Percentiles rank a stretch among this genome's conserved stretches.
Conservation (phyloP, 805 yeast species). For the Suhomyces sp. region DNA sequence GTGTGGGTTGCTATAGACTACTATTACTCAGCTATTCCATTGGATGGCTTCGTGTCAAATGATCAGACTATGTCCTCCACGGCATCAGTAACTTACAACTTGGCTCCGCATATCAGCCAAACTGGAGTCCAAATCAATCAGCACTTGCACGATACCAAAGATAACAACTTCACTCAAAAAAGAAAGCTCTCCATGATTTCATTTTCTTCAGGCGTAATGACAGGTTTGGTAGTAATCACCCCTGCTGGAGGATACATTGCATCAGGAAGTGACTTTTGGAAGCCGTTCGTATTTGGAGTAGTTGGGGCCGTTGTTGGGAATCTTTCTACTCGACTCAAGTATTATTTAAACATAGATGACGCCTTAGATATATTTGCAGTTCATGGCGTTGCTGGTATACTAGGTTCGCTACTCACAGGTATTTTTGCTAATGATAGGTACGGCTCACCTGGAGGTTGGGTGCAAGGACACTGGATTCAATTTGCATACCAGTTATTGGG, state of each 20-base stretch:
- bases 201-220: constrained; percentile 38
- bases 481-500: constrained; percentile 41
- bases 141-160: constrained; percentile 16
- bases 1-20: constrained; percentile 39
- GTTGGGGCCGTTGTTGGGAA: constrained; percentile 37
- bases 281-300: constrained; percentile 37
- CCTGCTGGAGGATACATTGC: constrained; percentile 44
- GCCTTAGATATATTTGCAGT: constrained; percentile 44
- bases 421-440: constrained; percentile 34
- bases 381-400: constrained; percentile 42
- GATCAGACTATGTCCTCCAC: not conserved
- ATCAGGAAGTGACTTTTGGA: constrained; percentile 37
- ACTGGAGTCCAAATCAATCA: constrained; percentile 18
- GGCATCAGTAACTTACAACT: not conserved
- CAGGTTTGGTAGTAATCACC: constrained; percentile 42
- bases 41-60: constrained; percentile 21
- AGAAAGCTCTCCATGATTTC: constrained; percentile 38
- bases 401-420: constrained; percentile 40
- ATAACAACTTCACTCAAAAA: constrained; percentile 14
- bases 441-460: constrained; percentile 41
- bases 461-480: constrained; percentile 38
- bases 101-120: constrained; percentile 8
- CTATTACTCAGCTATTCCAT: constrained; percentile 38
- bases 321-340: constrained; percentile 39
- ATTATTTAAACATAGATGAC: constrained; percentile 38